Evolutionary conservation across 2,329 filamentous ascomycete genomes (phyloP).

Genomic region (Canariomyces notabilis): DNA sequence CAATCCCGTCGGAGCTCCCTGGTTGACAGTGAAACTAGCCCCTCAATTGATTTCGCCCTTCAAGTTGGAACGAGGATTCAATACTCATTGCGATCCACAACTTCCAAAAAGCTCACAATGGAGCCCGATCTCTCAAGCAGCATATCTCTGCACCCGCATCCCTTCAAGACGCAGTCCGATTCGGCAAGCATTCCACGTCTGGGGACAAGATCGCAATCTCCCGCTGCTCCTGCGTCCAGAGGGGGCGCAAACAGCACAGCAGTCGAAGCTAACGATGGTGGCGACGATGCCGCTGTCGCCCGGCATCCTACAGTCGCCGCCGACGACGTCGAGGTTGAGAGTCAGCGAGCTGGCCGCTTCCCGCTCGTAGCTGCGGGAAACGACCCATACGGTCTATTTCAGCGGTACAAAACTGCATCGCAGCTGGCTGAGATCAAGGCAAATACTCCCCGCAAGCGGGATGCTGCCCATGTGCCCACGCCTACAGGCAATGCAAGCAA

Average conservation of each 20-base stretch:
- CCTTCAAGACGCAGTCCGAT: conserved; percentile 24
- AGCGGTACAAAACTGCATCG: conserved; percentile 68
- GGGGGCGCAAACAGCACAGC: conserved; percentile 23
- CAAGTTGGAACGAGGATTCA: no score
- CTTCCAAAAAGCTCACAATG: conserved; percentile 19
- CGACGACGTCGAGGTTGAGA: conserved; percentile 50
- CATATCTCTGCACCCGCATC: conserved; percentile 30
- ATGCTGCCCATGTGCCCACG: conserved; percentile 30
- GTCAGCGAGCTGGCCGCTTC: conserved; percentile 43
- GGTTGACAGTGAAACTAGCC: background rate
- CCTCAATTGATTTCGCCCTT: background rate
- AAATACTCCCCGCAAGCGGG: conserved; percentile 73
- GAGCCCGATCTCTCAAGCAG: conserved; percentile 30
- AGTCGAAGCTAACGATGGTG: conserved; percentile 20
- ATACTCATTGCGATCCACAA: background rate
- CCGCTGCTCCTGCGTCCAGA: conserved; percentile 9
- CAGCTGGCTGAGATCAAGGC: conserved; percentile 75
- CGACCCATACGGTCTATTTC: conserved; percentile 77
- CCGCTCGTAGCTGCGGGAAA: conserved; percentile 58
- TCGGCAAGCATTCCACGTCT: conserved; percentile 15
- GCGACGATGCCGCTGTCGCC: conserved; percentile 19
- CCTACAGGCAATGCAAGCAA: conserved; percentile 2
- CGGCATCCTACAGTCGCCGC: conserved; percentile 21
- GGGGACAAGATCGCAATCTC: conserved; percentile 9
- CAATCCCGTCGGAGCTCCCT: background rate